phyloP scores from a whole-genome alignment of 371 early-diverging fungal genomes.

The Mortierella polycephala region DNA sequence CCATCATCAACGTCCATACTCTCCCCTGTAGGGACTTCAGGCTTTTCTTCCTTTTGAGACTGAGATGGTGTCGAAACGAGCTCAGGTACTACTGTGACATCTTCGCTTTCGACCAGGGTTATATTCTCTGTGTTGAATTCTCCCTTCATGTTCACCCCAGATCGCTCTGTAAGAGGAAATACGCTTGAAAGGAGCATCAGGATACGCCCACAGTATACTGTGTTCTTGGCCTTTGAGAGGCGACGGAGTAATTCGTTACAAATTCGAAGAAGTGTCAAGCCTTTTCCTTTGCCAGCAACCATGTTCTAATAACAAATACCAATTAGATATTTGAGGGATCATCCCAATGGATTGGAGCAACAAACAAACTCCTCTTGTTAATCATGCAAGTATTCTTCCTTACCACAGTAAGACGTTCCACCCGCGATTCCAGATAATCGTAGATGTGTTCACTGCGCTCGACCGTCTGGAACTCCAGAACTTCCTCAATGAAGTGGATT shows the following conservation, averaged over 20 bases:
- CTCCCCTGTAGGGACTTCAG: constrained; percentile 37
- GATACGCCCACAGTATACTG: constrained; percentile 86
- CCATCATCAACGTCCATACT: constrained; percentile 49
- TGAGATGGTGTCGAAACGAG: constrained; percentile 12
- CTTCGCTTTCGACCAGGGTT: constrained; percentile 65
- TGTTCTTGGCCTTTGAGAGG: constrained; percentile 80
- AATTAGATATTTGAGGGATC: background rate
- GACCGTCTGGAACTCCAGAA: constrained; percentile 74
- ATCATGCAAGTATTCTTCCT: background rate
- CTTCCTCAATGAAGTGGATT: constrained; percentile 70
- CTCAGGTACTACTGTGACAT: constrained; percentile 39
- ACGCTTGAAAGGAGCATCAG: constrained; percentile 83
- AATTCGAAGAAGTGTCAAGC: constrained; percentile 80
- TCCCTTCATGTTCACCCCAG: constrained; percentile 87
- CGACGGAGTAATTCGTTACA: constrained; percentile 88
- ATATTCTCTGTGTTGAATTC: constrained; percentile 81
- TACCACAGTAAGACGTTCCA: constrained; percentile 67
- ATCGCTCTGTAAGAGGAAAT: constrained; percentile 84
- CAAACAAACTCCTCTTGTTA: background rate
- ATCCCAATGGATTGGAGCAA: background rate
- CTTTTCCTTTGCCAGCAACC: constrained; percentile 80
- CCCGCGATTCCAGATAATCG: constrained; percentile 71
- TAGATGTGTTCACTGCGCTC: constrained; percentile 68
- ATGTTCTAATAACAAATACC: constrained; percentile 62
- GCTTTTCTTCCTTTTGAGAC: constrained; percentile 58